Conservation (phyloP, 164 flowering plant species). For the Hamamelis virginiana region DNA sequence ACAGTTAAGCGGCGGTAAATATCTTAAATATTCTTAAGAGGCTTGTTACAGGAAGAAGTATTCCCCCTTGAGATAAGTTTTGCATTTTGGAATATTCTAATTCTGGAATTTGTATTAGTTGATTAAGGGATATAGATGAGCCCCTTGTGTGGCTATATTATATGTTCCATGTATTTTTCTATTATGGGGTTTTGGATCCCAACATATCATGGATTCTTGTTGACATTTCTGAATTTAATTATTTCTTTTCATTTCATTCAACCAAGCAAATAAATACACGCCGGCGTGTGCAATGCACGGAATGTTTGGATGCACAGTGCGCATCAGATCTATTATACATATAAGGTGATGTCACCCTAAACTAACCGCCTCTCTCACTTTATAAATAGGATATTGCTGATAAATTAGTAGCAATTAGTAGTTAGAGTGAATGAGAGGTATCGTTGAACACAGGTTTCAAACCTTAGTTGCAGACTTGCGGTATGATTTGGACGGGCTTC, state of each 20-base stretch:
- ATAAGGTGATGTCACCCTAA: no score
- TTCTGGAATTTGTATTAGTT: conserved; percentile 11
- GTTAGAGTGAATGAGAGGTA: no score
- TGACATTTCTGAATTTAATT: not conserved
- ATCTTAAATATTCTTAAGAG: conserved; percentile 11
- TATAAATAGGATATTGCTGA: no score
- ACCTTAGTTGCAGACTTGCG: no score
- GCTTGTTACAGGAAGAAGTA: conserved; percentile 6
- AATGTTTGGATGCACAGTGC: no score
- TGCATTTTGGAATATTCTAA: not conserved
- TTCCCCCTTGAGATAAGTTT: conserved; percentile 10
- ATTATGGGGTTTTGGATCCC: not conserved
- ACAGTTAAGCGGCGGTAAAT: conserved; percentile 13
- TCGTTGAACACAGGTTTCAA: no score
- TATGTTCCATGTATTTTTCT: not conserved
- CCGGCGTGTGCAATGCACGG: no score
- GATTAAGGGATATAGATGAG: conserved; percentile 5
- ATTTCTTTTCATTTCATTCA: not conserved
- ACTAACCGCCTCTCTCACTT: no score
- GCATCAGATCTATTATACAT: no score
- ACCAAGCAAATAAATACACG: not conserved
- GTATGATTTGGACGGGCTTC: no score
- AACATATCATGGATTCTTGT: not conserved
- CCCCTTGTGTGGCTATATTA: not conserved
- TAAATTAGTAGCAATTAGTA: no score